phyloP scores from a whole-genome alignment of 129 eudicot genomes.

The Dittrichia graveolens region DNA sequence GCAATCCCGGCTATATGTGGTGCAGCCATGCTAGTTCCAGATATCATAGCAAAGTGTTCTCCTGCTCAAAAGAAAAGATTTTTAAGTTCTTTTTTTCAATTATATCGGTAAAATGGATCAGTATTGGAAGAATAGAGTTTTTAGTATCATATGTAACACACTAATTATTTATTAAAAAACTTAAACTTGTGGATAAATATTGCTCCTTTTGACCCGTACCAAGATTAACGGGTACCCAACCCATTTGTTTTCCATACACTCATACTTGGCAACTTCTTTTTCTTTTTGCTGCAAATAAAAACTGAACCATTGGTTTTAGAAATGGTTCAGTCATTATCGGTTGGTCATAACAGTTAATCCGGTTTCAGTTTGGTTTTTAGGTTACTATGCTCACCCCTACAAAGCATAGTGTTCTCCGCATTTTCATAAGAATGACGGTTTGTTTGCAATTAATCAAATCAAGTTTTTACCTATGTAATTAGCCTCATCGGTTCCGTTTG shows the following conservation, averaged over 20 bases:
- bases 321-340: too few relatives aligned
- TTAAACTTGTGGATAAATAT: neutral
- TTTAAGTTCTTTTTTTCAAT: neutral
- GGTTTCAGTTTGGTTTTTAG: too few relatives aligned
- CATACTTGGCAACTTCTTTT: too few relatives aligned
- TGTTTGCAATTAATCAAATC: too few relatives aligned
- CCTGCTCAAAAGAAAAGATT: conserved; percentile 46
- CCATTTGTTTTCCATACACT: too few relatives aligned
- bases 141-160: neutral
- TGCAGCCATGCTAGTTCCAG: conserved; percentile 99
- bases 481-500: conserved; percentile 94
- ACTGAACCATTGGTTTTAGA: too few relatives aligned
- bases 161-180: neutral
- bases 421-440: neutral
- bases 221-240: too few relatives aligned
- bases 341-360: too few relatives aligned
- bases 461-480: conserved; percentile 63
- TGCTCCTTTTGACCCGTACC: too few relatives aligned
- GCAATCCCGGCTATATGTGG: conserved; percentile 99
- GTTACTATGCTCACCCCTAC: neutral
- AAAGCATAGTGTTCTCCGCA: neutral
- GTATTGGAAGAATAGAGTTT: too few relatives aligned
- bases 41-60: conserved; percentile 94
- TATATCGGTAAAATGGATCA: neutral
- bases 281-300: too few relatives aligned